Percentiles rank a stretch among this genome's conserved stretches.
Conservation (phyloP, 257 asterid species). For the Nicotiana benthamiana region DNA sequence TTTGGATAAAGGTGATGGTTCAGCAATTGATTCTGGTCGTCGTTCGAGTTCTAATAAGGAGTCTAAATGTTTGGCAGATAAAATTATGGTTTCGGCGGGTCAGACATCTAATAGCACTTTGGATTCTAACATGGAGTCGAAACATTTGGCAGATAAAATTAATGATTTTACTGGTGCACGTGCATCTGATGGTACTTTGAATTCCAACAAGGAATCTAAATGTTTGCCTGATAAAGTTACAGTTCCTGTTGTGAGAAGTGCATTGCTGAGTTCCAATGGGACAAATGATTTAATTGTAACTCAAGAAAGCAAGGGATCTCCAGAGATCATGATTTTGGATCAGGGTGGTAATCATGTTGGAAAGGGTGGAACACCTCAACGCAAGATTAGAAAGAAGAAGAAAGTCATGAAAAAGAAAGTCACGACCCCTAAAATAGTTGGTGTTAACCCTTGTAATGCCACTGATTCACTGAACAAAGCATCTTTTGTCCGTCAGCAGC, state of each 20-base stretch:
- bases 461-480: slow-evolving; percentile 8
- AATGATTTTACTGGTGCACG: slow-evolving; percentile 15
- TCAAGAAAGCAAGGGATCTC: slow-evolving; percentile 13
- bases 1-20: slow-evolving; percentile 15
- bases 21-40: slow-evolving; percentile 17
- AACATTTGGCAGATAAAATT: slow-evolving; percentile 17
- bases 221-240: slow-evolving; percentile 17
- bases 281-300: slow-evolving; percentile 15
- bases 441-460: slow-evolving; percentile 3
- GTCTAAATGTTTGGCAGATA: slow-evolving; percentile 21
- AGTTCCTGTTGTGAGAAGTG: slow-evolving; percentile 10
- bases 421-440: slow-evolving; percentile 5
- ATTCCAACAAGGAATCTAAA: slow-evolving; percentile 17
- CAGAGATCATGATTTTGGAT: neutral
- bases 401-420: slow-evolving; percentile 14
- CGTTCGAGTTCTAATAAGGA: slow-evolving; percentile 19
- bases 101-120: slow-evolving; percentile 13
- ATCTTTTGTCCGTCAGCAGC: slow-evolving; percentile 8
- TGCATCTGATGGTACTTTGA: slow-evolving; percentile 13
- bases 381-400: slow-evolving; percentile 26
- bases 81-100: slow-evolving; percentile 17
- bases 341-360: slow-evolving; percentile 10
- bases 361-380: slow-evolving; percentile 16
- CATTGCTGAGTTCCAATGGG: slow-evolving; percentile 1
- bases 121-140: slow-evolving; percentile 18